These are phyloP conservation scores for Aspergillus terreus DNA, from an alignment of 2,329 filamentous ascomycete species.

Conservation along the genomic window DNA sequence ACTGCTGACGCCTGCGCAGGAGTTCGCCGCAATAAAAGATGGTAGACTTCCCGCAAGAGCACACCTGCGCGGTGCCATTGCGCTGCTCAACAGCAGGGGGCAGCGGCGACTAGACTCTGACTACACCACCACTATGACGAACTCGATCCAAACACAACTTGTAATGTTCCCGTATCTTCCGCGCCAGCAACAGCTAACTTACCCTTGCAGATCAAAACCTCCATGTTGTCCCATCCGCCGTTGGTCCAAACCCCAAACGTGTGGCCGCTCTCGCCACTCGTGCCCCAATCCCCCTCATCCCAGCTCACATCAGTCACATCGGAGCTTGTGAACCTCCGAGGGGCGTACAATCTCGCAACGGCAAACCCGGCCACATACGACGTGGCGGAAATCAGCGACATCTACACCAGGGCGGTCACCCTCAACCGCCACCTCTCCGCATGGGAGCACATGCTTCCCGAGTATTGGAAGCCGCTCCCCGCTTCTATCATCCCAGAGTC, in stretches of 20 bases:
- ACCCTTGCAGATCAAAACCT: constrained; percentile 20
- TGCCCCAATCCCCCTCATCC: constrained; percentile 13
- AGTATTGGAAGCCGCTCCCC: constrained; percentile 20
- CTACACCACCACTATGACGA: constrained; percentile 14
- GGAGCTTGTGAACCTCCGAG: constrained; percentile 21
- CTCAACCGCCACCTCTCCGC: constrained; percentile 20
- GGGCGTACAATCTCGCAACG: constrained; percentile 17
- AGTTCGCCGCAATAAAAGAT: constrained; percentile 24
- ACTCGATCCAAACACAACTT: constrained; percentile 23
- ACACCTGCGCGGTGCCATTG: constrained; percentile 27
- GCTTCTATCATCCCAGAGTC: constrained; percentile 23
- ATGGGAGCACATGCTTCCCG: constrained; percentile 22
- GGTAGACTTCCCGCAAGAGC: constrained; percentile 18
- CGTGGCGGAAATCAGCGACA: constrained; percentile 6
- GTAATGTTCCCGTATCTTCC: constrained; percentile 12
- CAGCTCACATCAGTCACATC: constrained; percentile 20
- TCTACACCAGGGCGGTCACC: constrained; percentile 17
- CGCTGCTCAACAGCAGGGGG: constrained; percentile 22
- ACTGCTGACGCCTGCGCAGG: constrained; percentile 12
- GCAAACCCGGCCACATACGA: constrained; percentile 1
- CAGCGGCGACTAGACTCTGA: constrained; percentile 11
- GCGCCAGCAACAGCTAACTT: background rate
- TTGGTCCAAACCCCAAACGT: constrained; percentile 19
- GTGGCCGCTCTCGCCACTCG: constrained; percentile 20
- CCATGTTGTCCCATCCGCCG: constrained; percentile 14